Conservation (phyloP, 805 yeast species). For the Candida montana region DNA sequence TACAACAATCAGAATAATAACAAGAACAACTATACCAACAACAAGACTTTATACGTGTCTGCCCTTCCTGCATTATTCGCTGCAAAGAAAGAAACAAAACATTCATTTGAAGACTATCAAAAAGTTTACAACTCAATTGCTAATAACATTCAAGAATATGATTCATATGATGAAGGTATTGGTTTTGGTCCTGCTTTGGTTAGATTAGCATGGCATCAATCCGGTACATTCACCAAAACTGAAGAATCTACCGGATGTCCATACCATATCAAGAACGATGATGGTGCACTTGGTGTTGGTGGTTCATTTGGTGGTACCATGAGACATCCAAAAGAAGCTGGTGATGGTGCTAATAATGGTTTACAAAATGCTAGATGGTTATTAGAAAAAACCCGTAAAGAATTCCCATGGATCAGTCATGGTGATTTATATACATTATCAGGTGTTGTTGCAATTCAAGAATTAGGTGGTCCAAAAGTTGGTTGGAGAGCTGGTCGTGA, state of each 20-base stretch:
- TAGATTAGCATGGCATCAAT: constrained; percentile 81
- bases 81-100: constrained; percentile 3
- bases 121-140: constrained; percentile 72
- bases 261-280: constrained; percentile 15
- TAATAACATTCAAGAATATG: constrained; percentile 46
- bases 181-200: constrained; percentile 74
- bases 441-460: constrained; percentile 76
- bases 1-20: constrained; percentile 4
- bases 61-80: constrained; percentile 5
- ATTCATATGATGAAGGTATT: constrained; percentile 58
- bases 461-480: constrained; percentile 70
- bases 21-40: neutral
- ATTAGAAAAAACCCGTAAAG: constrained; percentile 48
- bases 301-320: constrained; percentile 74
- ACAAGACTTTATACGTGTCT: constrained; percentile 1
- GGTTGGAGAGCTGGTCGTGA: constrained; percentile 82
- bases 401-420: constrained; percentile 65
- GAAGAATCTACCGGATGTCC: constrained; percentile 31
- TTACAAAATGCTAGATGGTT: constrained; percentile 47
- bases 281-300: constrained; percentile 32
- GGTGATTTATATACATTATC: constrained; percentile 80
- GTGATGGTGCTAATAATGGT: constrained; percentile 45
- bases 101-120: constrained; percentile 49
- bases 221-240: constrained; percentile 69
- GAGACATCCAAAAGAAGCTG: constrained; percentile 49